Conservation (phyloP, 2,329 filamentous ascomycete genomes). For the Immersiporthe knoxdaviesiana region DNA sequence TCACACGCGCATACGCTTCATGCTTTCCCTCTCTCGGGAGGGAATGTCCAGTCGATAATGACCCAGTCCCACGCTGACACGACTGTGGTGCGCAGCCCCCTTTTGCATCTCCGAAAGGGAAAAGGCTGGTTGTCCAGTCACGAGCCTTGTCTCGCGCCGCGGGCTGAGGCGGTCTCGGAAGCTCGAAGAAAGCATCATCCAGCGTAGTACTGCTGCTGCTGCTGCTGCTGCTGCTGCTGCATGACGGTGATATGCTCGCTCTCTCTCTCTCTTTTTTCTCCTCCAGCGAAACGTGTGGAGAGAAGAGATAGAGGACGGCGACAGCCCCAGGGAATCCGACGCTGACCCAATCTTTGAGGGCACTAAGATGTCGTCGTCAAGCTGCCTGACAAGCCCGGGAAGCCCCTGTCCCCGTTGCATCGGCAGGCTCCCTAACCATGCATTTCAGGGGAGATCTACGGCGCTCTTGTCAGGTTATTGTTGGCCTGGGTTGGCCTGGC, state of each 20-base stretch:
- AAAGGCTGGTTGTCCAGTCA: no score
- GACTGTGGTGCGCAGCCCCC: slow-evolving; percentile 4
- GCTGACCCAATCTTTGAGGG: not conserved
- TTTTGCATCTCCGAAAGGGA: not conserved
- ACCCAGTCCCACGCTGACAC: not conserved
- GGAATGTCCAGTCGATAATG: not conserved
- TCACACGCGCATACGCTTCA: not conserved
- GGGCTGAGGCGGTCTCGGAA: no score
- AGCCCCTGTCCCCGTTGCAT: slow-evolving; percentile 21
- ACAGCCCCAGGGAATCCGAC: no score
- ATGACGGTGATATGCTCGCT: no score
- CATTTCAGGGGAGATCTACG: slow-evolving; percentile 12
- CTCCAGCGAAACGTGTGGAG: slow-evolving; percentile 1
- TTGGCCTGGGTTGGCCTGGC: slow-evolving; percentile 8
- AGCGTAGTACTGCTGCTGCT: no score
- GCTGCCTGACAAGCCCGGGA: slow-evolving; percentile 26
- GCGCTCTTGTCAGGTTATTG: slow-evolving; percentile 17
- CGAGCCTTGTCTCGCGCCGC: no score
- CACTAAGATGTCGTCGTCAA: slow-evolving; percentile 20
- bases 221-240: no score
- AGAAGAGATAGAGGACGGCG: not conserved
- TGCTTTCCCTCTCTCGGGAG: not conserved
- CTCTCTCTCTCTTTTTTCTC: no score
- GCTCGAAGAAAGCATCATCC: no score
- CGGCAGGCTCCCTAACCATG: slow-evolving; percentile 1